These are phyloP conservation scores for Pascua sp. DNA, from an alignment of 1,284 basidiomycete genomes.

Conservation along the genomic window DNA sequence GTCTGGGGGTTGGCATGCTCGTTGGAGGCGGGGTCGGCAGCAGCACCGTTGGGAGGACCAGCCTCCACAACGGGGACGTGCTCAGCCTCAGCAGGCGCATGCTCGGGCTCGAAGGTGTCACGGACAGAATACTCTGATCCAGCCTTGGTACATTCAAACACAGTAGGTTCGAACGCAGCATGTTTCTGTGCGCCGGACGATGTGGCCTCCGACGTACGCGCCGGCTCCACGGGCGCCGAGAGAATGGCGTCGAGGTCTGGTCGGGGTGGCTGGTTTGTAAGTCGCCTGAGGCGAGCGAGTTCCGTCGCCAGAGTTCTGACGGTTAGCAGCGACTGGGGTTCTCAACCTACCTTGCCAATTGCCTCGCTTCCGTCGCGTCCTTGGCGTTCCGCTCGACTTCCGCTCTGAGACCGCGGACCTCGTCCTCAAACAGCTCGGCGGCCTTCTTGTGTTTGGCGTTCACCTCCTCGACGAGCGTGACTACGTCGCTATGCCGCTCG, in stretches of 20 bases:
- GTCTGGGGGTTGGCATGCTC: too few species aligned
- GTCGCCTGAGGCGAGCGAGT: not conserved
- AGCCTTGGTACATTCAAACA: slow-evolving; percentile 7
- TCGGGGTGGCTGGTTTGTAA: not conserved
- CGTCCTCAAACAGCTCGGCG: slow-evolving; percentile 21
- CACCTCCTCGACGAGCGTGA: slow-evolving; percentile 24
- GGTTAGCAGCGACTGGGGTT: too few species aligned
- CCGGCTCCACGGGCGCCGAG: too few species aligned
- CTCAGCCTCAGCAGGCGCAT: not conserved
- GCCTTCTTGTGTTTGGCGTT: slow-evolving; percentile 15
- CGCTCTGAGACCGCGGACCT: slow-evolving; percentile 17
- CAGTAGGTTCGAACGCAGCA: too few species aligned
- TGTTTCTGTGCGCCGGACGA: too few species aligned
- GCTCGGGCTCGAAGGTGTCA: not conserved
- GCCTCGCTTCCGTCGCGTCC: slow-evolving; percentile 24
- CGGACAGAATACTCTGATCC: not conserved
- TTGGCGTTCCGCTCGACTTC: slow-evolving; percentile 26
- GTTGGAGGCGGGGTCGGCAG: too few species aligned
- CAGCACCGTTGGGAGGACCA: not conserved
- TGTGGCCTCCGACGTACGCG: too few species aligned
- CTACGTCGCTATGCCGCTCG: slow-evolving; percentile 28
- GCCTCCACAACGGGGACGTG: not conserved
- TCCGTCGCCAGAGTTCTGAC: not conserved
- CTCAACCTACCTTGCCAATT: slow-evolving; percentile 31
- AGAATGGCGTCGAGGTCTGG: slow-evolving; percentile 2